Evolutionary conservation across 2,329 filamentous ascomycete species (phyloP), one percentile per base, ranked within the genome.

Genomic region (Sporothrix brasiliensis): DNA sequence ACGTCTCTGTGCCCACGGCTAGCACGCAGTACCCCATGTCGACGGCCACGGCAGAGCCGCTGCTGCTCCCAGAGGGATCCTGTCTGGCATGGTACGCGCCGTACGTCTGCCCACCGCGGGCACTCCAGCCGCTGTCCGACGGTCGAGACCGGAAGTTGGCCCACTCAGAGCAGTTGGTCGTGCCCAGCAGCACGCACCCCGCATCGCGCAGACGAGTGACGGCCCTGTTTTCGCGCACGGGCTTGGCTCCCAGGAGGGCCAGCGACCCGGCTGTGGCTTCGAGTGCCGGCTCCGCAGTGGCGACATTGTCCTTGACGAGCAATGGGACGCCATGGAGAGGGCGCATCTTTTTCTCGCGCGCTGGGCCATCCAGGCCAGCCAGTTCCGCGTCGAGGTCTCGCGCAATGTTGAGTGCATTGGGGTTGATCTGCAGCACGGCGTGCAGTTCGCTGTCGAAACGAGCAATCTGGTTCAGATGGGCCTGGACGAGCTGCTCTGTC

Each of bases 1-100:
- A 83, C 0, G 89, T 91, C 77, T 90, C 89, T 0, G 88, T 87
- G 7, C 89, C 89, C 2, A 92, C 76, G 5, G 85, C 75, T 9
- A 85, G 87, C 58, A 87, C 79, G 0, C 87, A 86, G 1, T 91
- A 81, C 0, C 88, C 89, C 27, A 91, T 77, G 41, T 86, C 86
- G 30, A 83, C 83, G 6, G 84, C 80, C 0, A 91, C 89, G 53
- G 81, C 89, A 74, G 84, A 88, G 0, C 88, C 90, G 70, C 83
- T 86, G 5, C 85, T 88, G 73, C 86, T 88, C 13, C 88, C 88
- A 68, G 80, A 83, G 0, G 89, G 88, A 74, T 73, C 71, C 56
- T 70, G 70, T 5, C 24, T 39, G 3, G 21, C 44, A 21, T 73
- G 67, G 61, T 74, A 74, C 21, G 72, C 71, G 13, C 44, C 73